Base-by-base conservation (phyloP, 2,329 filamentous ascomycete species). In the Colletotrichum sp. region DNA sequence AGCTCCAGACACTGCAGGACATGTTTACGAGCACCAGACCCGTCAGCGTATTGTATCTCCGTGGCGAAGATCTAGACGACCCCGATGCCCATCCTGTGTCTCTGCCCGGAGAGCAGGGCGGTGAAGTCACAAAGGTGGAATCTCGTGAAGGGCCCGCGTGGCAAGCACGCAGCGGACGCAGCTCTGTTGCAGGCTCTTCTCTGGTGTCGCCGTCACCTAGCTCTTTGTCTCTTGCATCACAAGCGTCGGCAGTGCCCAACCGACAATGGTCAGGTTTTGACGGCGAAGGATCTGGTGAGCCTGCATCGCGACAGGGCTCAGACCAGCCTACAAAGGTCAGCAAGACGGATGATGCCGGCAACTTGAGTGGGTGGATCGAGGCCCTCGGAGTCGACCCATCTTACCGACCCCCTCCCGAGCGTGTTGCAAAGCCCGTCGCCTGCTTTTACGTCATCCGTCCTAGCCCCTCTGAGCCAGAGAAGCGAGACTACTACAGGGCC, bases 21-120 rank as follows among this genome's bases (percentile, higher is more conserved):
- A 97, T 97, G 95, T 97, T 97, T 82, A 95, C 93, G 18, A 97
- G 95, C 81, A 96, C 95, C 7, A 89, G 94, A 4, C 93, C 94
- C 1, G 91, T 95, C 62, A 97, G 95, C 82, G 90, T 96, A 18
- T 86, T 98, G 9, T 96, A 95, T 80, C 88, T 98, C 4, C 91
- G 93, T 36, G 95, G 95, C 32, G 93, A 94, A 26, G 94, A 96
- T 30, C 86, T 91, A 10, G 95, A 98, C 80, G 95, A 98, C 80
- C 94, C 95, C 1, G 95, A 98, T 81, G 85, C 93, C 13, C 92
- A 95, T 80, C 95, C 95, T 0, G 94, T 98, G 12, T 90, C 91
- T 60, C 89, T 98, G 15, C 89, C 92, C 1, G 94, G 94, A 21
- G 93, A 95, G 69, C 86, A 90, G 4, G 87, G 90, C 44, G 44